phyloP scores from a whole-genome alignment of 768 basidiomycete species.

The Hortiboletus campestris region DNA sequence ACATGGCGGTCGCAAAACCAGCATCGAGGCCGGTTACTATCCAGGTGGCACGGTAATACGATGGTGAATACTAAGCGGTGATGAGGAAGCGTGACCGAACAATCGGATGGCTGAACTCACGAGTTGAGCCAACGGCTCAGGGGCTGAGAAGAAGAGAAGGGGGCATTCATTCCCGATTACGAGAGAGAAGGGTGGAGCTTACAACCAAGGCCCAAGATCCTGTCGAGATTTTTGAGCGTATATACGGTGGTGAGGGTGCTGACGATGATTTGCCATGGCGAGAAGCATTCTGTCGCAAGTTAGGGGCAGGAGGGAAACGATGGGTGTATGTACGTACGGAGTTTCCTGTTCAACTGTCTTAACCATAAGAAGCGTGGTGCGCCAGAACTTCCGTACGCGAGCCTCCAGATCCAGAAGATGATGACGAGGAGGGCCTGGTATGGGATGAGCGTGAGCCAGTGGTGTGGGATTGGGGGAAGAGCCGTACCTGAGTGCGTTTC shows the following conservation, averaged over 20 bases:
- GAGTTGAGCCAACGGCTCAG: conserved; percentile 87
- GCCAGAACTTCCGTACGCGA: conserved; percentile 58
- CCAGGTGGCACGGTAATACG: conserved; percentile 96
- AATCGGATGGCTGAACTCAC: conserved; percentile 43
- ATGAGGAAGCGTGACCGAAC: conserved; percentile 6
- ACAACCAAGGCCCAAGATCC: conserved; percentile 81
- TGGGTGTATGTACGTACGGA: conserved; percentile 46
- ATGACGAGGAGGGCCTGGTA: conserved; percentile 84
- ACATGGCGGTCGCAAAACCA: conserved; percentile 95
- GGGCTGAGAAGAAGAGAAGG: conserved; percentile 49
- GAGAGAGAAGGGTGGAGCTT: conserved; percentile 1
- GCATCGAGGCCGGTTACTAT: conserved; percentile 93
- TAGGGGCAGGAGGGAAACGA: neutral
- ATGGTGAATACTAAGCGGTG: conserved; percentile 71
- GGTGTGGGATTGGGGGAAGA: neutral
- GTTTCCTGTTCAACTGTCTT: conserved; percentile 51
- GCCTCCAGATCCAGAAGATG: conserved; percentile 87
- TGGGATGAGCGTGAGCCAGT: neutral
- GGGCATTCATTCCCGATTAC: neutral
- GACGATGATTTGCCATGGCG: conserved; percentile 95
- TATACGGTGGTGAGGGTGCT: conserved; percentile 85
- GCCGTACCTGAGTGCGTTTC: conserved; percentile 76
- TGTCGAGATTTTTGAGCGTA: conserved; percentile 79
- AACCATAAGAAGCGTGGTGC: conserved; percentile 72
- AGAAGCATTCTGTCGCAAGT: conserved; percentile 62